A percentile compares a stretch with the other conserved stretches of the same genome.
Evolutionary conservation across 2,329 filamentous ascomycete genomes (phyloP).

Genomic region (Clonostachys sp.): DNA sequence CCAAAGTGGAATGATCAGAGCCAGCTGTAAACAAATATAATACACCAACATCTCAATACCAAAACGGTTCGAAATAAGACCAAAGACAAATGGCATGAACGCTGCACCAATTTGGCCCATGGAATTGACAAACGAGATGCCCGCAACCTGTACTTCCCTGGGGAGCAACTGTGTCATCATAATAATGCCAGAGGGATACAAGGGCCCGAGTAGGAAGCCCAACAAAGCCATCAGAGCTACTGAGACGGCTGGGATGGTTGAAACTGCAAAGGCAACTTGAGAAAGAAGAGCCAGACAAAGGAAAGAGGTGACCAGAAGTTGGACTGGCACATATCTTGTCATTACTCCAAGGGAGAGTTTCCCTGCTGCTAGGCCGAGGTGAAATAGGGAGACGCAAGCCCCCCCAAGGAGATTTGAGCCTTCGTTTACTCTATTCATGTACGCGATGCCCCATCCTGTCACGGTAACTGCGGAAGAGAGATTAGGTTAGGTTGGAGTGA

Average conservation of each 20-base stretch:
- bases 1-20: too few species aligned
- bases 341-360: neutral
- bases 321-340: too few species aligned
- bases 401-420: too few species aligned
- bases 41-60: too few species aligned
- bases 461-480: too few species aligned
- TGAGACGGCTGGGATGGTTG: neutral
- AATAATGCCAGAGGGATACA: neutral
- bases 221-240: neutral
- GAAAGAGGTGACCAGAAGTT: too few species aligned
- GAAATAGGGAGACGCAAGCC: neutral
- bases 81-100: slow-evolving; percentile 22
- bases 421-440: too few species aligned
- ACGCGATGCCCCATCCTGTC: too few species aligned
- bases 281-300: neutral
- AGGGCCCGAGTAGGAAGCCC: neutral
- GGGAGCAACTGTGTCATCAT: neutral
- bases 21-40: too few species aligned
- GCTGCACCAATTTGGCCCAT: slow-evolving; percentile 38
- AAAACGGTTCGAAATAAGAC: too few species aligned
- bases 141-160: slow-evolving; percentile 23
- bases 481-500: too few species aligned
- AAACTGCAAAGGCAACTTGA: neutral
- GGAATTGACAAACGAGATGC: slow-evolving; percentile 35
- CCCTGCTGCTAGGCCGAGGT: neutral